Base-by-base conservation (phyloP, 345 rosid genomes). In the Aethionema arabicum region DNA sequence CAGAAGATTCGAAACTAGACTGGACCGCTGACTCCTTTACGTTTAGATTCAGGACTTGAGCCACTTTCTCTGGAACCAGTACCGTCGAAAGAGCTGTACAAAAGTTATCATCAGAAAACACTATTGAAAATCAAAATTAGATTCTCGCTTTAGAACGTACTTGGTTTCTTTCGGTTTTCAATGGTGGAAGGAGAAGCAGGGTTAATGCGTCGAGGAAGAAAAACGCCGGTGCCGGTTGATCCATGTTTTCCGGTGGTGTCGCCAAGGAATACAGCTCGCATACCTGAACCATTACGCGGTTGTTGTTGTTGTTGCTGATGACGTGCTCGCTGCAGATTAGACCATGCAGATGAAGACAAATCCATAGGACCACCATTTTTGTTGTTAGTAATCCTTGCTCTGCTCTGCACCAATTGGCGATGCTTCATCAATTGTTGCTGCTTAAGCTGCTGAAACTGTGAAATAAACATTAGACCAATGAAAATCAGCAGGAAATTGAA, bases 181-280 rank as follows among this genome's bases (percentile, higher is more conserved):
- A 76, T 2, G 3, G 71, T 54, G 3, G 76, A 35, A 47, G 74
- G 74, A 7, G 69, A 30, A 21, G 58, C 27, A 5, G 11, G 69
- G 49, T 49, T 56, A 43, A 61, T 33, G 3, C 82, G 77, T 5
- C 90, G 96, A 11, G 99, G 99, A 48, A 90, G 65, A 80, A 92
- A 92, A 4, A 92, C 97, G 6, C 96, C 97, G 3, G 99, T 92
- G 3, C 97, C 99, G 4, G 95, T 73, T 41, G 79, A 81, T 54
- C 78, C 85, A 29, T 76, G 74, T 73, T 82, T 85, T 0, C 45
- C 77, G n/a, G 75, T 37, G 0, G 73, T 67, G 11, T 77, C 54
- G 5, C 87, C 86, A 8, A 83, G 80, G 33, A 85, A 77, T 10
- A 80, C 83, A 48, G 87, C 82, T 16, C 80, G 72, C 96, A 82